Percentiles rank a stretch among this genome's conserved stretches.
Evolutionary conservation across 2,329 filamentous ascomycete species (phyloP).

Genomic region (Triangularia setosa): DNA sequence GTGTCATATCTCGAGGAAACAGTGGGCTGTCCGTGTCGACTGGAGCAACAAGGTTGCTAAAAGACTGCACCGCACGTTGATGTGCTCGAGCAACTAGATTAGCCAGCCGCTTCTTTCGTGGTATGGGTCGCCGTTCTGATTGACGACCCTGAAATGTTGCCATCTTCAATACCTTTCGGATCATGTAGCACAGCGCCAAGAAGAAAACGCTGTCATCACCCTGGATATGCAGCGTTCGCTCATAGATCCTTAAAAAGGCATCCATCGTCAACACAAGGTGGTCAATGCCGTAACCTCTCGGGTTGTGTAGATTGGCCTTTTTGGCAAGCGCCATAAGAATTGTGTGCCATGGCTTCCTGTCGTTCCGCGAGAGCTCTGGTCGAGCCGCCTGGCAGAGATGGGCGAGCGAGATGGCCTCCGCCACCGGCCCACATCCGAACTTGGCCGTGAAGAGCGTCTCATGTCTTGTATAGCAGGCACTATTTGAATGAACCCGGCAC

Average conservation of each 20-base stretch:
- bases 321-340: slow-evolving; percentile 39
- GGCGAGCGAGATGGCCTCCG: slow-evolving; percentile 35
- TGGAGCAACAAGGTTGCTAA: slow-evolving; percentile 28
- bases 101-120: neutral
- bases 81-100: slow-evolving; percentile 10
- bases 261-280: slow-evolving; percentile 29
- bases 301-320: slow-evolving; percentile 30
- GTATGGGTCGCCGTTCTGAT: neutral
- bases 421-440: slow-evolving; percentile 6
- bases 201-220: slow-evolving; percentile 37
- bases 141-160: slow-evolving; percentile 6
- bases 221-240: slow-evolving; percentile 27
- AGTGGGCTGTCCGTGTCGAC: slow-evolving; percentile 19
- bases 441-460: neutral
- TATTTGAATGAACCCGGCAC: slow-evolving; percentile 30
- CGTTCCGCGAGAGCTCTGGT: neutral
- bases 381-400: slow-evolving; percentile 23
- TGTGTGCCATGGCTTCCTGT: slow-evolving; percentile 40
- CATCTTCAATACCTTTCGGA: slow-evolving; percentile 30
- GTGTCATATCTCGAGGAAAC: slow-evolving; percentile 26
- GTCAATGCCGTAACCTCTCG: slow-evolving; percentile 6
- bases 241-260: slow-evolving; percentile 32
- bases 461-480: neutral
- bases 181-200: slow-evolving; percentile 33
- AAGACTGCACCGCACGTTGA: slow-evolving; percentile 5